Evolutionary conservation across 495 filamentous ascomycete species (phyloP), one percentile per base, ranked within the genome.

Genomic region (Saxophila tyrrhenica): DNA sequence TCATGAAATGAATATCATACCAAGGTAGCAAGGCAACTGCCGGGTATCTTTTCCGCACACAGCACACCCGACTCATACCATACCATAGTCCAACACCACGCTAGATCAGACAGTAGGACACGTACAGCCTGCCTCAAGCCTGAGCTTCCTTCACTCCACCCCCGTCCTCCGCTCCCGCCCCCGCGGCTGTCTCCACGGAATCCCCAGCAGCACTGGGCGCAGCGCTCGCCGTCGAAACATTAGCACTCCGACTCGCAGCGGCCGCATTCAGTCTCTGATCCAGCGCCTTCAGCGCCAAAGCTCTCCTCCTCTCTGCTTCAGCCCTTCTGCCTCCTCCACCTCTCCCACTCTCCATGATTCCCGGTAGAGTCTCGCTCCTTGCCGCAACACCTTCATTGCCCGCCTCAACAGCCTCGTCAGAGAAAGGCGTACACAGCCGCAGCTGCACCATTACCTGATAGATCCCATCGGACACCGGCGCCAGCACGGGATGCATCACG

Each of bases 191-290:
- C 15, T 35, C 25, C 11, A 19, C 5, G 13, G 48, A 5, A 20
- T 35, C 48, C 3, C 29, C 32, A 2, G 53, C 11, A 5, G n/a
- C 15, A 29, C 29, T 29, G 11, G 21, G 19, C 1, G 11, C 20
- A 7, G 32, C 45, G 17, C 10, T 47, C 24, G 29, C 46, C 1
- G 32, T 43, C 15, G 46, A 16, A 8, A 45, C 32, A 20, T 25
- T 48, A 8, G 42, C 25, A 1, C 39, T 19, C 11, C 49, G 29
- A 52, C 19, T 57, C 25, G 75, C 78, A 22, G 86, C 82, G 7
- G 89, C 89, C 29, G 87, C 86, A 69, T 94, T 82, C 49, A 98
- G 70, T 58, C 92, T 77, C 70, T 95, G 89, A 66, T 98, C 92
- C 53, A 98, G 70, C 15, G 89, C 92, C 65, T 88, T 89, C 39